Evolutionary conservation across 768 basidiomycete genomes (phyloP).

Genomic region (Epithele typhae): DNA sequence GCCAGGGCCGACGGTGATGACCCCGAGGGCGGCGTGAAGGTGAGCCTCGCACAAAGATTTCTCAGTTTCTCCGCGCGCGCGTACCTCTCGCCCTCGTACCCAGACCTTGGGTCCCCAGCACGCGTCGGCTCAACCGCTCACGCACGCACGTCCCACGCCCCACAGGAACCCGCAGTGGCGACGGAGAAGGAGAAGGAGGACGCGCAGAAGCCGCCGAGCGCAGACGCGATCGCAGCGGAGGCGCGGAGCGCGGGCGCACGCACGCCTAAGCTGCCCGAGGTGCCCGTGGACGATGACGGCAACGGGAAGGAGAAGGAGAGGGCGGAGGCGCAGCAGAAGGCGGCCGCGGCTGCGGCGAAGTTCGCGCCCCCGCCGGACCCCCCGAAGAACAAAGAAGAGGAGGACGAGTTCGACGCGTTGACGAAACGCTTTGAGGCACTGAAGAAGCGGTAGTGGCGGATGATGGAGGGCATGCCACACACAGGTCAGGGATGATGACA

Average conservation of each 20-base stretch:
- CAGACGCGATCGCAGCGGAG: constrained; percentile 24
- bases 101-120: too few relatives aligned
- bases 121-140: too few relatives aligned
- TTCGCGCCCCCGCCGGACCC: constrained; percentile 15
- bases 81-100: too few relatives aligned
- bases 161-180: constrained; percentile 1
- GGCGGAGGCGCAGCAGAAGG: background rate
- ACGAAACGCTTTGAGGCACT: constrained; percentile 79
- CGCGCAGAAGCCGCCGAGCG: constrained; percentile 15
- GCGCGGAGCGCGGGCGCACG: constrained; percentile 28
- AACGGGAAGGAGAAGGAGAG: constrained; percentile 18
- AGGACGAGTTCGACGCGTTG: constrained; percentile 74
- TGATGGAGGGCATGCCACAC: background rate
- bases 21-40: constrained; percentile 35
- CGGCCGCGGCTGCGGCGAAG: background rate
- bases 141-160: background rate
- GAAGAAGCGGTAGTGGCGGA: constrained; percentile 60
- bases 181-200: background rate
- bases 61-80: too few relatives aligned
- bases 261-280: constrained; percentile 43
- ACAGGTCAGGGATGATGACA: background rate
- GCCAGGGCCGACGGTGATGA: constrained; percentile 25
- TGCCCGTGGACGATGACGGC: constrained; percentile 45
- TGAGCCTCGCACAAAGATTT: too few relatives aligned
- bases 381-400: constrained; percentile 25